Conservation (phyloP, 495 filamentous ascomycete genomes). For the Tuber brumale region DNA sequence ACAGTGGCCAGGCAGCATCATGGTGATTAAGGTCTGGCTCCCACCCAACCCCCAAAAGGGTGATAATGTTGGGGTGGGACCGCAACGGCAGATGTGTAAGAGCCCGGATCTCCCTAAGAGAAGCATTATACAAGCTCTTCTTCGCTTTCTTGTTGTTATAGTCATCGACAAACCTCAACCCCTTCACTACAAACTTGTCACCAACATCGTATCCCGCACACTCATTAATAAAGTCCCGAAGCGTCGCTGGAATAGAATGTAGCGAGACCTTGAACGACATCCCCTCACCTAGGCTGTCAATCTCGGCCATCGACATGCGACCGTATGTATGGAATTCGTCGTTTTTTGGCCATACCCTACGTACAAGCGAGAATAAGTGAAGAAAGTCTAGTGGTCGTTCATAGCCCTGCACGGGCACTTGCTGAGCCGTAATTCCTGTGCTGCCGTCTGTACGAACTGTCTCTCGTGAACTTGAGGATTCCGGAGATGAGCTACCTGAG, state of each 20-base stretch:
- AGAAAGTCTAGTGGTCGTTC: not conserved
- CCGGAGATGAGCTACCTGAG: not conserved
- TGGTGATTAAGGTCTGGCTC: not conserved
- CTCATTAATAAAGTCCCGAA: not conserved
- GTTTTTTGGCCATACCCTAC: not conserved
- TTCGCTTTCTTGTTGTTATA: not conserved
- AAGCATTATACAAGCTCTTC: not conserved
- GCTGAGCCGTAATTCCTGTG: not conserved
- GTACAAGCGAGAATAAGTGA: not conserved
- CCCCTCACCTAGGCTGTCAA: not conserved
- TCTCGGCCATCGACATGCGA: not conserved
- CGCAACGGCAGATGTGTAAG: not conserved
- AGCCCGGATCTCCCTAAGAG: not conserved
- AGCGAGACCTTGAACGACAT: not conserved
- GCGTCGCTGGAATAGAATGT: not conserved
- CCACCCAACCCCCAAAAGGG: not conserved
- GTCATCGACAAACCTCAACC: not conserved
- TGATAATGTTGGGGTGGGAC: not conserved
- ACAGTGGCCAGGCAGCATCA: not conserved
- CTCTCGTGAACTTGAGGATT: not conserved
- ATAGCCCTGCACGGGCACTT: not conserved
- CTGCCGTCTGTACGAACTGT: not conserved
- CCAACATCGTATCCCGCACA: not conserved
- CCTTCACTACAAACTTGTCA: not conserved
- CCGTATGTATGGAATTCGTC: not conserved